Percentiles rank a stretch among this genome's conserved stretches.
phyloP scores from a whole-genome alignment of 1,284 basidiomycete genomes.

The Cystobasidiaceae sp. region DNA sequence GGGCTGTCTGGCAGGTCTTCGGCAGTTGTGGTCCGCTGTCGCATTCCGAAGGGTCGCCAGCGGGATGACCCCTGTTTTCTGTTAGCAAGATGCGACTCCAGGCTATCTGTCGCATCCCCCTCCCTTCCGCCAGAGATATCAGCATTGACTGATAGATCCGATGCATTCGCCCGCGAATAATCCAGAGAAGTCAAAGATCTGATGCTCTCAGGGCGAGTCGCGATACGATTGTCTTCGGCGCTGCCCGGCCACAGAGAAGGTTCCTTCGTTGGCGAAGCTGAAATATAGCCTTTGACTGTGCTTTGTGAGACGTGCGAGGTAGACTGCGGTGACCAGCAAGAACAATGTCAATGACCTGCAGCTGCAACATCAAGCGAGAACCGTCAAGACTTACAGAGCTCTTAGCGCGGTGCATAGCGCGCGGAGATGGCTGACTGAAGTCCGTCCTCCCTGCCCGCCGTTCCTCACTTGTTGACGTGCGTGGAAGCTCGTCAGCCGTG shows the following conservation, averaged over 20 bases:
- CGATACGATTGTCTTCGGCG: neutral
- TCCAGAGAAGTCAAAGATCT: neutral
- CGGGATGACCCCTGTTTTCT: neutral
- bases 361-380: neutral
- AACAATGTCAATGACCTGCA: neutral
- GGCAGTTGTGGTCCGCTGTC: neutral
- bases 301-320: slow-evolving; percentile 27
- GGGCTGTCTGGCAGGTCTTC: slow-evolving; percentile 29
- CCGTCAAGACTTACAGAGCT: slow-evolving; percentile 1
- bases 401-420: slow-evolving; percentile 19
- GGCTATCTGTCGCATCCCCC: neutral
- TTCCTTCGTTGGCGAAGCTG: neutral
- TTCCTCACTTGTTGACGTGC: neutral
- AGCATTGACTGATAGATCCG: neutral
- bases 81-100: slow-evolving; percentile 14
- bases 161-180: neutral
- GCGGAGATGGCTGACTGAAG: neutral
- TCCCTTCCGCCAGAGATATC: neutral
- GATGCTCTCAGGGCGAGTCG: neutral
- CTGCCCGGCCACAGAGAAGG: neutral
- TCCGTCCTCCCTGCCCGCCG: neutral
- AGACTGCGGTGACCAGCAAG: neutral
- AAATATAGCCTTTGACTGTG: slow-evolving; percentile 19
- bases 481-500: neutral
- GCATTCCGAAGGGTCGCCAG: slow-evolving; percentile 18